Base-by-base conservation (phyloP, 495 filamentous ascomycete species). In the Daldinia decipiens region DNA sequence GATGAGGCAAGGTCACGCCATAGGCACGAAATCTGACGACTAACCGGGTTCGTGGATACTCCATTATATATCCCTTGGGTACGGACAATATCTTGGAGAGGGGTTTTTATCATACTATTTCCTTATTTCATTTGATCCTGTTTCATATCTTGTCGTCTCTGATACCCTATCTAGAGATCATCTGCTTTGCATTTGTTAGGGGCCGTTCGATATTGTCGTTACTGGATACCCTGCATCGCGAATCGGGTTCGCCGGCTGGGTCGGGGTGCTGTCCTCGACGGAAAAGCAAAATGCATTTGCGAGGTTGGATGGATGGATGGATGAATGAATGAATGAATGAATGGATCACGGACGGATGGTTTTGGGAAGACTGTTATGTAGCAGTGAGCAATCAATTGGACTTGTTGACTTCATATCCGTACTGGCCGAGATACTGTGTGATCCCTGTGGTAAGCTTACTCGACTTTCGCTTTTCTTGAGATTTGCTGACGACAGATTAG, bases 1-100 rank as follows among this genome's bases (percentile, higher is more conserved):
- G 64, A 71, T 70, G 67, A 71, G 75, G 70, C 73, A 66, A 70
- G 73, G 74, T 77, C 73, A 76, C 73, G 75, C 75, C 70, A 77
- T 77, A 70, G 17, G 72, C 64, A 68, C 73, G 75, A 70, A 62
- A 77, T 77, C 69, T 66, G 65, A 68, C 75, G 67, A 74, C 45
- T 62, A 57, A 65, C 64, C 55, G 67, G 72, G 59, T 75, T 40
- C 63, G 64, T 73, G 61, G 61, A 67, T 47, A 61, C 39, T 53
- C 31, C 51, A 26, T 36, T 51, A 24, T 61, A 67, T 66, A 59
- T 69, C 55, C 45, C 19, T 52, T 45, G 43, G 40, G 47, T 32
- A 67, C 29, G 59, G 64, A 57, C 27, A 1, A 40, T 40, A 40
- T 63, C 45, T 9, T 34, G 57, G 61, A 31, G 56, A 40, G 17